Evolutionary conservation across 345 rosid genomes (phyloP).

Genomic region (Bruguiera sexangula): DNA sequence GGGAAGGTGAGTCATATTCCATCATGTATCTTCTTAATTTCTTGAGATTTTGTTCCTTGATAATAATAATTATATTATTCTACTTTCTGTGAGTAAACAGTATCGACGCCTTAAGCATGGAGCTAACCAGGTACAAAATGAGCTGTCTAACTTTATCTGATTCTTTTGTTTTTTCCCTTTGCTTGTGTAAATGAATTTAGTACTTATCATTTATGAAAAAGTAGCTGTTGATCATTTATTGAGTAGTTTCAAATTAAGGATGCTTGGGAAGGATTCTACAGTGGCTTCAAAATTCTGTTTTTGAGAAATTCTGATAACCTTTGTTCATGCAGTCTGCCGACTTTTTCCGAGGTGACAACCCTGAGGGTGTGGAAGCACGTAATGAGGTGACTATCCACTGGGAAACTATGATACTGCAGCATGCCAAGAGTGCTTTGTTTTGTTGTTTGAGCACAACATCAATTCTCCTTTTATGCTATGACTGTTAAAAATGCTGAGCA

Average conservation of each 20-base stretch:
- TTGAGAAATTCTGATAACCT: slow-evolving; percentile 9
- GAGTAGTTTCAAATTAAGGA: too few species aligned
- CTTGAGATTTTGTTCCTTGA: slow-evolving; percentile 3
- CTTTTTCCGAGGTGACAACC: slow-evolving; percentile 94
- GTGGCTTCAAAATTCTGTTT: not conserved
- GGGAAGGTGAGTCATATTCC: slow-evolving; percentile 64
- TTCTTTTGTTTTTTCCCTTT: not conserved
- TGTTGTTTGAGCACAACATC: not conserved
- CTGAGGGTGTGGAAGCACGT: slow-evolving; percentile 97
- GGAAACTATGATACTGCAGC: slow-evolving; percentile 5
- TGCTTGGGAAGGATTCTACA: too few species aligned
- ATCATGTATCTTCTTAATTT: slow-evolving; percentile 8
- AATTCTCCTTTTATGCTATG: not conserved
- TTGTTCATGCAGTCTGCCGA: slow-evolving; percentile 76
- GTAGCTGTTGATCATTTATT: too few species aligned
- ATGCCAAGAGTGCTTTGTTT: not conserved
- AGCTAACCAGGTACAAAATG: slow-evolving; percentile 62
- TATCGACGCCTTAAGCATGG: slow-evolving; percentile 99
- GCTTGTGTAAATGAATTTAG: not conserved
- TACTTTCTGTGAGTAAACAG: slow-evolving; percentile 33
- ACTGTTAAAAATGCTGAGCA: not conserved
- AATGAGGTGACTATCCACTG: slow-evolving; percentile 64
- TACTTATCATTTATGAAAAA: not conserved
- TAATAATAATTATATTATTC: not conserved
- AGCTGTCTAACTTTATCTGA: not conserved